phyloP scores from a whole-genome alignment of 2,329 filamentous ascomycete genomes.

The Ophiostoma australiae region DNA sequence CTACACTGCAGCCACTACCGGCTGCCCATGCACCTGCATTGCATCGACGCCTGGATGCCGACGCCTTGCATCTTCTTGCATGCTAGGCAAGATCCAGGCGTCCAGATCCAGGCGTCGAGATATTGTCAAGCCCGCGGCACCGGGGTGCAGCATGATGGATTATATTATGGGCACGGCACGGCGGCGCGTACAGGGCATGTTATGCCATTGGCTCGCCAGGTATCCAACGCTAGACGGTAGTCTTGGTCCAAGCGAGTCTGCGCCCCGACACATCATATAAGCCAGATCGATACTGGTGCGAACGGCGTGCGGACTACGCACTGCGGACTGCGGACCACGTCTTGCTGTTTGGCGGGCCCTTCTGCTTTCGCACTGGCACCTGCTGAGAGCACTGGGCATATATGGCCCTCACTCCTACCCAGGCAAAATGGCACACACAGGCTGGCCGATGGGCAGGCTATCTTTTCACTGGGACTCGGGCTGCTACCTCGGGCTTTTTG shows the following conservation, averaged over 20 bases:
- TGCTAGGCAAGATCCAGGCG: background rate
- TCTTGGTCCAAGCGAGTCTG: background rate
- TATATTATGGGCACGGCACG: background rate
- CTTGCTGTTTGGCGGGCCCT: no score
- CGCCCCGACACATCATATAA: background rate
- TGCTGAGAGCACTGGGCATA: background rate
- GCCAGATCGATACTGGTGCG: background rate
- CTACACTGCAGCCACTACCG: background rate
- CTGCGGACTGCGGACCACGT: background rate
- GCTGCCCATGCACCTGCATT: background rate
- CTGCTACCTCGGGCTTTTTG: background rate
- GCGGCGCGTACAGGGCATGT: background rate
- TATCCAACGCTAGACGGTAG: background rate
- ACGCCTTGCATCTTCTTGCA: background rate
- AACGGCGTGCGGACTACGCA: background rate
- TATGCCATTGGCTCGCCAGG: background rate
- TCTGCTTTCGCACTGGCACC: no score
- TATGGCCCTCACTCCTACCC: background rate
- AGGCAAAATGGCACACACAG: background rate
- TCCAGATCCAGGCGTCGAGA: no score
- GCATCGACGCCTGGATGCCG: slow-evolving; percentile 4
- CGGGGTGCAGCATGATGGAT: no score
- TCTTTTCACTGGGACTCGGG: background rate
- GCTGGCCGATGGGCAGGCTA: background rate
- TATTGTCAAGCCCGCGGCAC: no score